Base-by-base conservation (phyloP, 148 eudicot genomes). In the Vaccinium myrtillus region DNA sequence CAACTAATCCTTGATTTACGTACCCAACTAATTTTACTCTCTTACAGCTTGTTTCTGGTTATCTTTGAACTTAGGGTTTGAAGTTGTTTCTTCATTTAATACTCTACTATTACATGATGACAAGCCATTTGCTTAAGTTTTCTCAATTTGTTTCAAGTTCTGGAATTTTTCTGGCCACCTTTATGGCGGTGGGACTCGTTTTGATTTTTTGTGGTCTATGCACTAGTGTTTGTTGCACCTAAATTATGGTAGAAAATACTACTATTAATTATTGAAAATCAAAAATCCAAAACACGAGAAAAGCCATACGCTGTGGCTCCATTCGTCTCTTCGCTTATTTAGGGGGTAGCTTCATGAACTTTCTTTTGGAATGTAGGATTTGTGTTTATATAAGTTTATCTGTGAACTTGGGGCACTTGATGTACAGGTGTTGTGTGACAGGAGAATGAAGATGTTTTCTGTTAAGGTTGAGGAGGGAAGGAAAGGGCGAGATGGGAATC, bases 401-500 rank as follows among this genome's bases (percentile, higher is more conserved):
- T 32, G 18, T 39, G 51, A 21, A 10, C 1, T 61, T 61, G 70
- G 63, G 67, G 30, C 49, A 67, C 50, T 65, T 75, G 30, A 69
- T 67, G 56, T 75, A 59, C 75, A 55, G 83, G 75, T 70, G 58
- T 53, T 56, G 32, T 5, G 23, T 74, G 61, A 30, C 18, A 63
- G 25, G 77, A 87, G 59, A 75, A 90, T 88, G 93, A 89, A 91
- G 89, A 90, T 39, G 58, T 94, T 93, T 83, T 91, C 94, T 12
- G 95, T 91, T 32, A 87, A 90, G 87, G 91, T 94, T 23, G 93
- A 91, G 82, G 90, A 87, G 49, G 99, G 98, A 53, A 91, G 54
- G 69, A 85, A 95, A 86, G 98, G 96, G 6, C 50, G 75, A 58
- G 90, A 94, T 78, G 98, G 98, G 9, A 77, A 86, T 76, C 95